Percentiles rank a stretch among this genome's conserved stretches.
These are phyloP conservation scores for Xylariaceae sp. DNA, from an alignment of 2,329 filamentous ascomycete species.

Conservation along the genomic window DNA sequence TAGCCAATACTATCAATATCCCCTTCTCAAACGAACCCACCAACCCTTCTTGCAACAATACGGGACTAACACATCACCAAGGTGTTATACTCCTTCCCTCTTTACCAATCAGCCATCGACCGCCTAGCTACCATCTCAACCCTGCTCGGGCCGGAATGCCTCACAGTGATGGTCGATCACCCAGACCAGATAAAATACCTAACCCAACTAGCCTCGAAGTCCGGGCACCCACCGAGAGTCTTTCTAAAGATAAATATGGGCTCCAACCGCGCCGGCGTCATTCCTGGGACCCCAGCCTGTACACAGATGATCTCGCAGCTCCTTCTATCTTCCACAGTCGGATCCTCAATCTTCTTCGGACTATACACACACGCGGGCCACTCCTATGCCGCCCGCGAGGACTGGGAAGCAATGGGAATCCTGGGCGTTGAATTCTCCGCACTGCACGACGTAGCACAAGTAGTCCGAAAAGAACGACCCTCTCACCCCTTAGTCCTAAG, in stretches of 20 bases:
- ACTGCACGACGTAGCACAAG: constrained; percentile 42
- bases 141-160: constrained; percentile 49
- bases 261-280: constrained; percentile 65
- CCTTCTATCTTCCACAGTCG: constrained; percentile 39
- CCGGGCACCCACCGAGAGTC: constrained; percentile 48
- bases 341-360: constrained; percentile 49
- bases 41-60: not conserved
- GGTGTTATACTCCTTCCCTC: constrained; percentile 70
- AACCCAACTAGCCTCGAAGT: constrained; percentile 38
- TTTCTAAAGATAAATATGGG: constrained; percentile 76
- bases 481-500: constrained; percentile 50
- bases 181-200: constrained; percentile 51
- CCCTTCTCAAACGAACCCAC: not conserved
- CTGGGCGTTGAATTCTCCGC: constrained; percentile 50
- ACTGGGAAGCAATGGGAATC: constrained; percentile 49
- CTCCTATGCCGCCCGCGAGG: constrained; percentile 59
- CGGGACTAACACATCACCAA: constrained; percentile 24
- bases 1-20: not conserved
- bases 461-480: constrained; percentile 30
- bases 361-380: constrained; percentile 72
- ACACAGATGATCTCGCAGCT: constrained; percentile 42
- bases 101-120: constrained; percentile 56
- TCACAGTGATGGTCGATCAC: constrained; percentile 70
- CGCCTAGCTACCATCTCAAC: constrained; percentile 56
- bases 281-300: constrained; percentile 44